Base-by-base conservation (phyloP, 345 rosid species). In the Salix arbutifolia region DNA sequence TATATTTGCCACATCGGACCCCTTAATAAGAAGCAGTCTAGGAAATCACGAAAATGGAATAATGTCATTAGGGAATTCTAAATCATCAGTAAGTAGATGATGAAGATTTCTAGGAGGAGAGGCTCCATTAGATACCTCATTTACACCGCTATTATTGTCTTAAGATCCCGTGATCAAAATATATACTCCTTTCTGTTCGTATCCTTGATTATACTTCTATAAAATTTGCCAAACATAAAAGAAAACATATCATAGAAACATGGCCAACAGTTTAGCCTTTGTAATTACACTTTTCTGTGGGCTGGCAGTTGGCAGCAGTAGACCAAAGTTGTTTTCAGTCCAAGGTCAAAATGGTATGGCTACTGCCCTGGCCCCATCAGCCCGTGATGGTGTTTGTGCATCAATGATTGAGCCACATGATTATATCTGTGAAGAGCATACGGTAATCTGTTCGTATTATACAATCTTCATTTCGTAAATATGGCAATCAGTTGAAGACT, bases 401-500 rank as follows among this genome's bases (percentile, higher is more conserved):
- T 75, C 71, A 53, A 50, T 75, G 67, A 72, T 75, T 5, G 38
- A 75, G 52, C 40, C 33, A 38, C 53, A 52, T 23, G 52, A 17
- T 72, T 75, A 75, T 68, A 79, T 46, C 74, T 75, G 78, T 6
- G 71, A 79, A 46, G 77, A 78, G 31, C 77, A 73, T 23, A 12
- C 7, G 81, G 77, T 73, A 68, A 56, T 40, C n/a, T 5, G 37
- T 25, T 40, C 38, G 18, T 65, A 18, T 30, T 6, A 9, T 14
- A 16, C 21, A 44, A 5, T 11, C 50, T 44, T n/a, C 65, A 21
- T 60, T 23, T 25, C 26, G 25, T 7, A 61, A 61, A 61, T 28
- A 33, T 25, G 7, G n/a, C 38, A 31, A 1, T 33, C 23, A 3
- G 17, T 62, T 26, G 53, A 38, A 37, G 30, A 19, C 8, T 42